Conservation (phyloP, 176 grass and related monocot species). For the Ensete glaucum region DNA sequence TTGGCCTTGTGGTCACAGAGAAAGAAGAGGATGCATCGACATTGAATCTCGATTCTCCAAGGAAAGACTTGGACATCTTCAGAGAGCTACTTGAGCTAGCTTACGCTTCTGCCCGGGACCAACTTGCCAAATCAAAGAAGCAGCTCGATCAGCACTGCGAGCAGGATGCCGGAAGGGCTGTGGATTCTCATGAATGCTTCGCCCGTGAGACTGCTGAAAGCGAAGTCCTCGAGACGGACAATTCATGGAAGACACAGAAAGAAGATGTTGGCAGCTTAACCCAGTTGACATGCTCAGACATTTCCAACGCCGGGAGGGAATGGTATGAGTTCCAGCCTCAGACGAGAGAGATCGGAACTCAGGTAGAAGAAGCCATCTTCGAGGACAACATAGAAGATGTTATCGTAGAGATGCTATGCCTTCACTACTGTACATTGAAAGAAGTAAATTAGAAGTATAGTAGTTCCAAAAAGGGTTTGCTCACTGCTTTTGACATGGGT, state of each 20-base stretch:
- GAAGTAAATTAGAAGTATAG: constrained; percentile 1
- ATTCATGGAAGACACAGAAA: neutral
- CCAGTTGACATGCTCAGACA: constrained; percentile 8
- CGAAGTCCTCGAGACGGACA: neutral
- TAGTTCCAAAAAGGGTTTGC: neutral
- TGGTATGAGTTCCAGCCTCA: constrained; percentile 11
- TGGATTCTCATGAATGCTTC: neutral
- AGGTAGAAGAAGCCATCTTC: constrained; percentile 18
- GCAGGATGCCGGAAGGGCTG: neutral
- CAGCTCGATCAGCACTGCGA: neutral
- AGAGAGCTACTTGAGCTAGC: constrained; percentile 50
- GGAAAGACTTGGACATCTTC: constrained; percentile 42
- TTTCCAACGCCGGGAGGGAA: constrained; percentile 3
- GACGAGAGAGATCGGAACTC: constrained; percentile 9
- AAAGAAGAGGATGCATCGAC: constrained; percentile 21
- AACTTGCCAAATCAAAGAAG: constrained; percentile 26
- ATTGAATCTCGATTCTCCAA: constrained; percentile 13
- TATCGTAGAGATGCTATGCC: neutral
- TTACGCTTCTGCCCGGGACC: constrained; percentile 40
- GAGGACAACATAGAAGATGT: constrained; percentile 15
- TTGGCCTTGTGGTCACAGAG: neutral
- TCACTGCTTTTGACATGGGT: neutral
- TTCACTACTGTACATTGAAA: neutral
- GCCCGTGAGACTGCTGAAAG: neutral
- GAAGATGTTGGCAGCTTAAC: neutral